A percentile compares a stretch with the other conserved stretches of the same genome.
Evolutionary conservation across 2,329 filamentous ascomycete genomes (phyloP).

Genomic region (Aspergillus costaricaensis): DNA sequence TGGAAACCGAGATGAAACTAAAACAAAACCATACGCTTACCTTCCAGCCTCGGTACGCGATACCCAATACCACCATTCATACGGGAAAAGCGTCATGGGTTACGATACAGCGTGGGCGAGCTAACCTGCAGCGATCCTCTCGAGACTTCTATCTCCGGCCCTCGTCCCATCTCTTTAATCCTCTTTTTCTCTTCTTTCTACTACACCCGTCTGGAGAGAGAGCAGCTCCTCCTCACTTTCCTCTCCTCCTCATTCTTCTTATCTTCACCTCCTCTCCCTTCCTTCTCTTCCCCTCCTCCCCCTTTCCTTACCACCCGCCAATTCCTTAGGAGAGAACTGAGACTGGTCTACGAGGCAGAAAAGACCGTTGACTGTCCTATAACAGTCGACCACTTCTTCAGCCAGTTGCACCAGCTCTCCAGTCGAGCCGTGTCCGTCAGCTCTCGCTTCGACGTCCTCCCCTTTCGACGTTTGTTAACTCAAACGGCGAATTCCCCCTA

Average conservation of each 20-base stretch:
- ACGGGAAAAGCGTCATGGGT: constrained; percentile 23
- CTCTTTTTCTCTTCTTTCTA: constrained; percentile 36
- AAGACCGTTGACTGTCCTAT: constrained; percentile 29
- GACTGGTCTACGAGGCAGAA: constrained; percentile 37
- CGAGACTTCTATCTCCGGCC: constrained; percentile 30
- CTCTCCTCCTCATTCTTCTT: constrained; percentile 33
- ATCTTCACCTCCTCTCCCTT: constrained; percentile 37
- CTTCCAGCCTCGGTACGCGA: constrained; percentile 12
- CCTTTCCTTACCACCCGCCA: constrained; percentile 33
- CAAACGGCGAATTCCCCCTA: constrained; percentile 36
- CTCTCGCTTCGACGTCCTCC: constrained; percentile 38
- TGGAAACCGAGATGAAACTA: constrained; percentile 23
- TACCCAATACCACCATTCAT: constrained; percentile 16
- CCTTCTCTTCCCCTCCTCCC: constrained; percentile 31
- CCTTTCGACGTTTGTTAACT: constrained; percentile 44
- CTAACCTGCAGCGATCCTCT: constrained; percentile 26
- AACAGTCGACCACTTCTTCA: constrained; percentile 31
- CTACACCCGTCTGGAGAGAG: constrained; percentile 48
- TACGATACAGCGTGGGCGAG: constrained; percentile 25
- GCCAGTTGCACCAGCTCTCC: constrained; percentile 37
- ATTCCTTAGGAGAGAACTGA: constrained; percentile 43
- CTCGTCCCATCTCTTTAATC: constrained; percentile 31
- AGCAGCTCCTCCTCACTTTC: constrained; percentile 41
- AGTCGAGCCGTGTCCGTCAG: constrained; percentile 43
- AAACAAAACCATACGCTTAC: constrained; percentile 16